Base-by-base conservation (phyloP, 139 green algal genomes). In the Picochlorum sp. region DNA sequence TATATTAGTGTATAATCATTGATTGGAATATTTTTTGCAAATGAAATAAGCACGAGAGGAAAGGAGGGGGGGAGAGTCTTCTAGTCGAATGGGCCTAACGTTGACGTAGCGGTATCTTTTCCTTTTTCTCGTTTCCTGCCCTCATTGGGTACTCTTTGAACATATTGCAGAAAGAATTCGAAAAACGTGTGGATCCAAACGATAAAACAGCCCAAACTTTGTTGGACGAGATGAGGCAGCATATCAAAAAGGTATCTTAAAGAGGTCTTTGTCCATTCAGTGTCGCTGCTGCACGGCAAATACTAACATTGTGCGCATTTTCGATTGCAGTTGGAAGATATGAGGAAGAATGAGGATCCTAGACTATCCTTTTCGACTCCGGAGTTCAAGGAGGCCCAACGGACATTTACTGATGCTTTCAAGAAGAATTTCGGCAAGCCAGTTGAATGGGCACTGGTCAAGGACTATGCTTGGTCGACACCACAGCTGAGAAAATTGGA, bases 351-450 rank as follows among this genome's bases (percentile, higher is more conserved):
- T 57, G 87, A 95, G 65, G 91, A 97, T 67, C 91, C 91, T 1
- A 70, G 91, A 7, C 74, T 97, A 3, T 92, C 78, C 30, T 97
- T 97, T 62, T 90, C 83, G 24, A 97, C 91, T 11, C 90, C 91
- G 5, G 91, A 96, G 75, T 97, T 96, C 80, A 95, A 92, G 70
- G 88, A 95, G 54, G 88, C 89, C 0, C 85, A 94, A 74, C 75
- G 88, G 6, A 70, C 74, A 11, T 97, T 97, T 78, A 95, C 89
- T 1, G 87, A 95, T 11, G 72, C 73, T 34, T 92, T 95, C 79
- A 97, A 96, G 88, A 91, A 85, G 21, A 97, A 97, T 73, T 97
- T 95, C 74, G 87, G 84, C 6, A 74, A 79, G 21, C 90, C 90
- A 3, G 83, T 95, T 49, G 91, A 97, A 75, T 97, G 82, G 77